Evolutionary conservation across 2,329 filamentous ascomycete genomes (phyloP).

Genomic region (Cladosporium sp.): DNA sequence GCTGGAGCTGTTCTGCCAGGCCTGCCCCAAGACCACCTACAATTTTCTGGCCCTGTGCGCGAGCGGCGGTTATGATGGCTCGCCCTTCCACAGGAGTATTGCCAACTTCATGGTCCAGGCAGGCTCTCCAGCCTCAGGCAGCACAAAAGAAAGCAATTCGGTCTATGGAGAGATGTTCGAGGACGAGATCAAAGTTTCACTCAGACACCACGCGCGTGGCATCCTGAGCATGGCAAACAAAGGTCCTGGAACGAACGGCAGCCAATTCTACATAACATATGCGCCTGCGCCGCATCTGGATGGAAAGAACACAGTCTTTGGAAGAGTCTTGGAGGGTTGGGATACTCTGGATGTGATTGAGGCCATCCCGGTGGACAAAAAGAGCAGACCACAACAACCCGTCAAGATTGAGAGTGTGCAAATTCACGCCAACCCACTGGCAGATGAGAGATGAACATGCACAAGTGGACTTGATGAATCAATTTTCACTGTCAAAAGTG

Average conservation of each 20-base stretch:
- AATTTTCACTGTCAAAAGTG: not conserved
- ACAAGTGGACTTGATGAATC: conserved; percentile 3
- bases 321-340: conserved; percentile 63
- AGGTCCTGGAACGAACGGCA: conserved; percentile 89
- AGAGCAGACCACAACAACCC: conserved; percentile 69
- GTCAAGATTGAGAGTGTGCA: conserved; percentile 69
- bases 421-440: conserved; percentile 78
- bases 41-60: conserved; percentile 89
- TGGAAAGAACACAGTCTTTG: conserved; percentile 82
- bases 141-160: conserved; percentile 55
- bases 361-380: conserved; percentile 72
- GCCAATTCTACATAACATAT: conserved; percentile 81
- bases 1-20: conserved; percentile 93
- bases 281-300: conserved; percentile 79
- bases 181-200: conserved; percentile 72
- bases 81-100: conserved; percentile 78
- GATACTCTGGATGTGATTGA: conserved; percentile 72
- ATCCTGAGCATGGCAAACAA: conserved; percentile 95
- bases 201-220: conserved; percentile 90
- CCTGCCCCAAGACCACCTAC: conserved; percentile 86
- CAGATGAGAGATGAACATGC: conserved; percentile 44
- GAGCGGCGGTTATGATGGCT: conserved; percentile 72
- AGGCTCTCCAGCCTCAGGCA: conserved; percentile 56
- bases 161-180: conserved; percentile 74
- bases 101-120: conserved; percentile 80